phyloP scores from a whole-genome alignment of 768 basidiomycete species.

The Naganishia onofrii region DNA sequence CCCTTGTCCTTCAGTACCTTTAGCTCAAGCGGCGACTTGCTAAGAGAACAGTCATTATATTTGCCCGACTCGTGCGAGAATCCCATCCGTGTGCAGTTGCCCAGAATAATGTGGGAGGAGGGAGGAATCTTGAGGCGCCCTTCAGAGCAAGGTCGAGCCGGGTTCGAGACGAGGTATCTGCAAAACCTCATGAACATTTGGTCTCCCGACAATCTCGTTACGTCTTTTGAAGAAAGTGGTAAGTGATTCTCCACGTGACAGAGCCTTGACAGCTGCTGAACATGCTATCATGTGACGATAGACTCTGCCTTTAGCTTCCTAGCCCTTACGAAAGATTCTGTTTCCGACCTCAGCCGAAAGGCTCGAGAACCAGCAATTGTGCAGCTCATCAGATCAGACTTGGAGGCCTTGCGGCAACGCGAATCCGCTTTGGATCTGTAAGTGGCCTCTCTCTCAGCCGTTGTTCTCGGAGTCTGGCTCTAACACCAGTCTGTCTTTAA shows the following conservation, averaged over 20 bases:
- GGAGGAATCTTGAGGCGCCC: slow-evolving; percentile 71
- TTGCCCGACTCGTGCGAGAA: slow-evolving; percentile 83
- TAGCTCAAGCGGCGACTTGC: slow-evolving; percentile 74
- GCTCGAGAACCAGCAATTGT: slow-evolving; percentile 11
- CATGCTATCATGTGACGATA: slow-evolving; percentile 34
- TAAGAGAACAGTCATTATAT: slow-evolving; percentile 79
- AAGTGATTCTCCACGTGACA: background rate
- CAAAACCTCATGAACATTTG: slow-evolving; percentile 82
- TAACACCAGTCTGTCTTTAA: background rate
- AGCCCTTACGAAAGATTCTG: slow-evolving; percentile 48
- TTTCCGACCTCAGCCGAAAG: slow-evolving; percentile 15
- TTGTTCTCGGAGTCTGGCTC: background rate
- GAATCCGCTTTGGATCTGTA: background rate
- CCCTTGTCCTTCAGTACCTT: slow-evolving; percentile 86
- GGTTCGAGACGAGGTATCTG: slow-evolving; percentile 60
- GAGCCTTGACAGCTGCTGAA: background rate
- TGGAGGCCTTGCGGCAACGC: slow-evolving; percentile 13
- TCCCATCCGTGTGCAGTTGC: slow-evolving; percentile 75
- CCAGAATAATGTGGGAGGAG: slow-evolving; percentile 71
- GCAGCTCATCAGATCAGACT: slow-evolving; percentile 16
- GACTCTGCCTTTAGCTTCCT: slow-evolving; percentile 76
- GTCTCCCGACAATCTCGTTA: slow-evolving; percentile 75
- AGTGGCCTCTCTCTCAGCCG: background rate
- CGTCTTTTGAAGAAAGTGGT: slow-evolving; percentile 60
- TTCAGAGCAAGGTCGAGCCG: slow-evolving; percentile 58